Evolutionary conservation across 2,329 filamentous ascomycete genomes (phyloP).

Genomic region (Rachicladosporium sp.): DNA sequence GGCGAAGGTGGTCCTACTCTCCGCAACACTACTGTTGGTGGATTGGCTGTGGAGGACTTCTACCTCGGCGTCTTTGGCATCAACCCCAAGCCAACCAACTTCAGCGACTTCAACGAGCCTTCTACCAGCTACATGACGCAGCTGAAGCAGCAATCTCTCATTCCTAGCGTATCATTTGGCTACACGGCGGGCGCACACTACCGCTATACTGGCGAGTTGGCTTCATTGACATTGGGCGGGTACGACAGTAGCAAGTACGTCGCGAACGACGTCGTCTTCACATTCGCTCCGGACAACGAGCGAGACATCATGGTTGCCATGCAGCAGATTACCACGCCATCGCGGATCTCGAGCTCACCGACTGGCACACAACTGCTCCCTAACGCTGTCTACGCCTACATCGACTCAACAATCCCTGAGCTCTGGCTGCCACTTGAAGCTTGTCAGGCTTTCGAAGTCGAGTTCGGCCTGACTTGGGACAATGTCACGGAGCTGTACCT

Average conservation of each 20-base stretch:
- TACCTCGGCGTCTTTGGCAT: constrained; percentile 26
- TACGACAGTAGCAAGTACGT: constrained; percentile 54
- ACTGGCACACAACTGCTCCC: constrained; percentile 27
- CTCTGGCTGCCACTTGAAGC: constrained; percentile 27
- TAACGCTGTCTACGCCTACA: constrained; percentile 28
- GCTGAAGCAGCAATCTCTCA: constrained; percentile 10
- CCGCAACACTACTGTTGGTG: constrained; percentile 24
- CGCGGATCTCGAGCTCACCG: constrained; percentile 16
- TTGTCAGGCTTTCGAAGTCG: constrained; percentile 23
- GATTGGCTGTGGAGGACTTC: constrained; percentile 23
- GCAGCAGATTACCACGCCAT: constrained; percentile 26
- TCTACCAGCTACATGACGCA: constrained; percentile 20
- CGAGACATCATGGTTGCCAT: constrained; percentile 49
- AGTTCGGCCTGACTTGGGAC: constrained; percentile 26
- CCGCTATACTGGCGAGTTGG: constrained; percentile 22
- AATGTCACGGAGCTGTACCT: constrained; percentile 22
- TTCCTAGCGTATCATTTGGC: constrained; percentile 25
- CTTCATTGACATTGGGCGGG: constrained; percentile 53
- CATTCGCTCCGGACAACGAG: constrained; percentile 42
- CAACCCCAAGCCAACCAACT: constrained; percentile 24
- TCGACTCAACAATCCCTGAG: constrained; percentile 26
- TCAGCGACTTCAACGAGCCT: constrained; percentile 21
- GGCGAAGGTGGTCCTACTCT: constrained; percentile 9
- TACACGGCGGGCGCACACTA: constrained; percentile 26
- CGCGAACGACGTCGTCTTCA: constrained; percentile 49